These are phyloP conservation scores for Candida ovalis DNA, from an alignment of 805 yeast species.

Conservation along the genomic window DNA sequence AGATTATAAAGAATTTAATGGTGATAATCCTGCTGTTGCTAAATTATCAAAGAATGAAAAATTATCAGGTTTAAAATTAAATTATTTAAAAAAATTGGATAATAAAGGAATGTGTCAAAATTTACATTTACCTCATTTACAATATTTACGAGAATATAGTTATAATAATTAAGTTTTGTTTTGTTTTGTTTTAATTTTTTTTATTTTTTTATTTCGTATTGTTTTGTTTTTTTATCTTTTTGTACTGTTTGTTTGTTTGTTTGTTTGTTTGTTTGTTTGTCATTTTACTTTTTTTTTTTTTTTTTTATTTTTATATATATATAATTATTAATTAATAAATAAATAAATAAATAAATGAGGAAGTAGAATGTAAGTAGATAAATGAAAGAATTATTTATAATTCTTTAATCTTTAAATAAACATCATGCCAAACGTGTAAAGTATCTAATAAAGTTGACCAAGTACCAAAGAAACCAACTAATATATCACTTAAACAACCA, in stretches of 20 bases:
- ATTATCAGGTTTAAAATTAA: constrained; percentile 25
- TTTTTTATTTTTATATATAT: not conserved
- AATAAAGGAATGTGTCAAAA: constrained; percentile 29
- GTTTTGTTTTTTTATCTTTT: not conserved
- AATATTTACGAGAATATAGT: constrained; percentile 26
- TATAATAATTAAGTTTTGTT: not conserved
- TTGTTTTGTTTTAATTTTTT: not conserved
- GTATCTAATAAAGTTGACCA: constrained; percentile 24
- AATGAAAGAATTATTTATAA: constrained; percentile 2
- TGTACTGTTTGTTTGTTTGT: not conserved
- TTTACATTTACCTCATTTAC: constrained; percentile 34
- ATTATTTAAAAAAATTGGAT: constrained; percentile 26
- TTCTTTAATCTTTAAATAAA: constrained; percentile 10
- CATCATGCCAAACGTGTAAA: constrained; percentile 19
- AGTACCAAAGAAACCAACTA: constrained; percentile 35
- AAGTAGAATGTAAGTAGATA: not conserved
- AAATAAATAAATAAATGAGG: constrained; percentile 2
- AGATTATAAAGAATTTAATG: constrained; percentile 9
- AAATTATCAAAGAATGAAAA: constrained; percentile 8
- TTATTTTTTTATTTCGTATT: not conserved
- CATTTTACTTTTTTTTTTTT: not conserved
- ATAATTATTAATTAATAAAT: not conserved
- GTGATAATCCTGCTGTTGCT: constrained; percentile 16
- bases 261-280: not conserved
- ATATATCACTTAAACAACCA: constrained; percentile 30